Conservation (phyloP, 208 protist species). For the Novymonas esmeraldas region DNA sequence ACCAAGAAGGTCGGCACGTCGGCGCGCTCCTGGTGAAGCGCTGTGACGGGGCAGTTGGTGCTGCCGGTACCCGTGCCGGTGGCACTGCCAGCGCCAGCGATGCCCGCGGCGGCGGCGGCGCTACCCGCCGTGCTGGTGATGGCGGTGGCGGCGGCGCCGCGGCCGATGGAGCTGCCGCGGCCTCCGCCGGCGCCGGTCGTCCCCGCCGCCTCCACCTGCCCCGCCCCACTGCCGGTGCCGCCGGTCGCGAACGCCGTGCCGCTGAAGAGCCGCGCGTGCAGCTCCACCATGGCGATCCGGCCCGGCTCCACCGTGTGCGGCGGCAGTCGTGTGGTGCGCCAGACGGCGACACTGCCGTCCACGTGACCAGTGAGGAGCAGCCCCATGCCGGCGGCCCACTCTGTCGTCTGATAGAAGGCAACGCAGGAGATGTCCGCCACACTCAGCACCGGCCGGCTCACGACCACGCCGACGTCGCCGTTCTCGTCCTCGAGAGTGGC, state of each 20-base stretch:
- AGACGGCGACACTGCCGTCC: slow-evolving; percentile 79
- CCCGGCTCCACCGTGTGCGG: slow-evolving; percentile 66
- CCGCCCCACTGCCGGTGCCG: neutral
- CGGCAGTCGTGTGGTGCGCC: slow-evolving; percentile 74
- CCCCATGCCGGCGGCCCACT: slow-evolving; percentile 81
- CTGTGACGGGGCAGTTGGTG: slow-evolving; percentile 58
- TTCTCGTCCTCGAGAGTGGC: slow-evolving; percentile 59
- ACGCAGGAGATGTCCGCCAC: slow-evolving; percentile 61
- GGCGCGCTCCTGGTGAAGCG: slow-evolving; percentile 51
- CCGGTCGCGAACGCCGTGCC: slow-evolving; percentile 14
- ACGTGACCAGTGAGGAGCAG: slow-evolving; percentile 76
- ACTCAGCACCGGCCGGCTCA: slow-evolving; percentile 23
- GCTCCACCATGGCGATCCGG: slow-evolving; percentile 64
- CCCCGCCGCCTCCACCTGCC: neutral
- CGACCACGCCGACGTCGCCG: slow-evolving; percentile 54
- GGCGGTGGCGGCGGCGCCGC: neutral
- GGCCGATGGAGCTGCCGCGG: neutral
- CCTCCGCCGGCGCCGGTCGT: neutral
- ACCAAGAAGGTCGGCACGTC: slow-evolving; percentile 79
- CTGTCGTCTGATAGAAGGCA: slow-evolving; percentile 60
- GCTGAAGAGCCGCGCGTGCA: slow-evolving; percentile 48
- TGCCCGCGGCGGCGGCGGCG: neutral
- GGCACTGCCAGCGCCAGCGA: neutral
- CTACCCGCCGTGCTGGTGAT: neutral
- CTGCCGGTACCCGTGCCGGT: slow-evolving; percentile 8